These are phyloP conservation scores for Anethum foeniculum DNA, from an alignment of 140 eudicot species.

Conservation along the genomic window DNA sequence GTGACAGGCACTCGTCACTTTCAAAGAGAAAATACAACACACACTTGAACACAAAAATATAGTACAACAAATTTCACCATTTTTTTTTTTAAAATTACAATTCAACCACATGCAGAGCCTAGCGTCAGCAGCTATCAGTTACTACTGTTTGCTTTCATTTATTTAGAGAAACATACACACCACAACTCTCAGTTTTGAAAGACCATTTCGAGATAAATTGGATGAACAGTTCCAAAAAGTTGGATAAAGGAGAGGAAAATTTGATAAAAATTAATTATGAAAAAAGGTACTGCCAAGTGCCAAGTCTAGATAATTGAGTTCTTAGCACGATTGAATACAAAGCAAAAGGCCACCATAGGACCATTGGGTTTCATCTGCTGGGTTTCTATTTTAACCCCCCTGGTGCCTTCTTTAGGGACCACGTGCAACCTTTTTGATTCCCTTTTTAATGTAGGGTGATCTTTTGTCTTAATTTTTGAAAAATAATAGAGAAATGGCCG, in stretches of 20 bases:
- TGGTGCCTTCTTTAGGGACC: conserved; percentile 2
- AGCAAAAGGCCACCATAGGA: conserved; percentile 9
- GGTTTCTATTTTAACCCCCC: conserved; percentile 11
- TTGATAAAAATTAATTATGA: background rate
- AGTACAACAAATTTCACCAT: background rate
- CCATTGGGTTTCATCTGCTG: conserved; percentile 7
- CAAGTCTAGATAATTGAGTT: background rate
- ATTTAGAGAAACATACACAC: conserved; percentile 14
- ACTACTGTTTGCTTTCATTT: conserved; percentile 10
- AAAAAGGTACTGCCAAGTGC: background rate
- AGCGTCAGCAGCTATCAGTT: background rate
- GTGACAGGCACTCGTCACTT: conserved; percentile 21
- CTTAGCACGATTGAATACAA: background rate
- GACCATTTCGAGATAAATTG: background rate
- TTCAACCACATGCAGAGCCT: background rate
- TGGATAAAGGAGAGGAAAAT: background rate
- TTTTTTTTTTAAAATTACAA: background rate
- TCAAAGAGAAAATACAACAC: conserved; percentile 11
- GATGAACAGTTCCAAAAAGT: background rate
- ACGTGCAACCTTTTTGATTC: conserved; percentile 12
- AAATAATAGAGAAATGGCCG: background rate
- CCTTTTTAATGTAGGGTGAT: conserved; percentile 7
- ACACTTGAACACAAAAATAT: conserved; percentile 2
- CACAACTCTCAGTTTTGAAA: background rate
- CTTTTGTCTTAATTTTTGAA: background rate